Evolutionary conservation across 495 filamentous ascomycete genomes (phyloP).

Genomic region (Neurospora sp.): DNA sequence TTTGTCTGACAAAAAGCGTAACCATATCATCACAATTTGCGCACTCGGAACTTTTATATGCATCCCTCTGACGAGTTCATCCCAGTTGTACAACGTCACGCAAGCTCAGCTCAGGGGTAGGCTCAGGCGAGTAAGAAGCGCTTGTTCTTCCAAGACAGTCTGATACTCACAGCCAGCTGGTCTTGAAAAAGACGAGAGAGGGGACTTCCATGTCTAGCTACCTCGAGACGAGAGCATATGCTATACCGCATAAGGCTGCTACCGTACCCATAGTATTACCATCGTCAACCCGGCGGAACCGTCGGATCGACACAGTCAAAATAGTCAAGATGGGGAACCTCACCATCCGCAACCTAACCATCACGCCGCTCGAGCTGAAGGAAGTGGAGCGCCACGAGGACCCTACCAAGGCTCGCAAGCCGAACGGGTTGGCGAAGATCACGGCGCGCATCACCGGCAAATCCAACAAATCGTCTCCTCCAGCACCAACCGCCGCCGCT

Average conservation of each 20-base stretch:
- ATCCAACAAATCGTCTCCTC: conserved; percentile 16
- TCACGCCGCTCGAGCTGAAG: conserved; percentile 60
- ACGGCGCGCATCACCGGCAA: conserved; percentile 43
- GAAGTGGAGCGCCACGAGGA: conserved; percentile 60
- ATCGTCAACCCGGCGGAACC: background rate
- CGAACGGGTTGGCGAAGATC: conserved; percentile 36
- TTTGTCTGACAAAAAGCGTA: background rate
- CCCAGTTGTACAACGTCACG: background rate
- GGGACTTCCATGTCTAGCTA: background rate
- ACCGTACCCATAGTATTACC: background rate
- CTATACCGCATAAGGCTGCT: background rate
- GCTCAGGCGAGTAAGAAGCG: background rate
- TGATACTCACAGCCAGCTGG: background rate
- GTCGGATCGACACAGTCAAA: background rate
- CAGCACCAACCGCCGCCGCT: conserved; percentile 9
- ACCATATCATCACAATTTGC: background rate
- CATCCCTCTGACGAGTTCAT: background rate
- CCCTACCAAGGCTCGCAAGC: conserved; percentile 8
- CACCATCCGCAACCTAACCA: conserved; percentile 81
- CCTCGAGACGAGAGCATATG: background rate
- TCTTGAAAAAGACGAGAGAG: background rate
- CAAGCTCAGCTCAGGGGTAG: background rate
- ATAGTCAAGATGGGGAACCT: conserved; percentile 31
- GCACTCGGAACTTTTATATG: background rate
- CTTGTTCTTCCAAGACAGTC: background rate